Percentiles rank a stretch among this genome's conserved stretches.
phyloP scores from a whole-genome alignment of 2,329 filamentous ascomycete species.

The Didymella sp. region DNA sequence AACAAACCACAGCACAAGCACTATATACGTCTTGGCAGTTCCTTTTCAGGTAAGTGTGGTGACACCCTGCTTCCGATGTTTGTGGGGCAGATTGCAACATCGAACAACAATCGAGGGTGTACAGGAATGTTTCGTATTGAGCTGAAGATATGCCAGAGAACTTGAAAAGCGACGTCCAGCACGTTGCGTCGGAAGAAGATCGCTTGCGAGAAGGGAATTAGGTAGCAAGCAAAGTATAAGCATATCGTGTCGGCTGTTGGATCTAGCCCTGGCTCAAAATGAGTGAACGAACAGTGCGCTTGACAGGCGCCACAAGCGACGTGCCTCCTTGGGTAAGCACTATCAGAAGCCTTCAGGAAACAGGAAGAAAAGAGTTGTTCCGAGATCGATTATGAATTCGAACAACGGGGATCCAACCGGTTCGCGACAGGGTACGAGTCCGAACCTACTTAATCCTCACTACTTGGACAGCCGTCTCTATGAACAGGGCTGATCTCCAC shows the following conservation, averaged over 20 bases:
- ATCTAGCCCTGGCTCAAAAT: background rate
- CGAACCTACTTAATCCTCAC: slow-evolving; percentile 34
- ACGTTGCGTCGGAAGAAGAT: no score
- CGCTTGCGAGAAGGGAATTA: background rate
- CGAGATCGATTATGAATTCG: background rate
- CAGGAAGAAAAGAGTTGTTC: background rate
- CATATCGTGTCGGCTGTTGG: background rate
- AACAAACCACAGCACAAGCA: slow-evolving; percentile 24
- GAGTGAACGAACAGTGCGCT: background rate
- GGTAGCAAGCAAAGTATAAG: background rate
- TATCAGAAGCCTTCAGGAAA: background rate
- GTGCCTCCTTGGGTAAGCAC: background rate
- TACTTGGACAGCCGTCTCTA: slow-evolving; percentile 48
- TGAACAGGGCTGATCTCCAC: slow-evolving; percentile 51
- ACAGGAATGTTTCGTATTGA: background rate
- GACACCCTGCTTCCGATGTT: background rate
- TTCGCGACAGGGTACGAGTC: background rate
- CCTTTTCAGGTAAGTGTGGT: slow-evolving; percentile 16
- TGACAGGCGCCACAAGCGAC: background rate
- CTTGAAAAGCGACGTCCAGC: background rate
- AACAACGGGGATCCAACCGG: background rate
- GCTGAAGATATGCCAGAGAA: background rate
- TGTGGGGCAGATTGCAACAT: slow-evolving; percentile 9
- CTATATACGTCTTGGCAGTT: slow-evolving; percentile 30
- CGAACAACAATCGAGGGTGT: background rate